Conservation (phyloP, 371 early-diverging fungal genomes). For the Phascolomyces articulosus region DNA sequence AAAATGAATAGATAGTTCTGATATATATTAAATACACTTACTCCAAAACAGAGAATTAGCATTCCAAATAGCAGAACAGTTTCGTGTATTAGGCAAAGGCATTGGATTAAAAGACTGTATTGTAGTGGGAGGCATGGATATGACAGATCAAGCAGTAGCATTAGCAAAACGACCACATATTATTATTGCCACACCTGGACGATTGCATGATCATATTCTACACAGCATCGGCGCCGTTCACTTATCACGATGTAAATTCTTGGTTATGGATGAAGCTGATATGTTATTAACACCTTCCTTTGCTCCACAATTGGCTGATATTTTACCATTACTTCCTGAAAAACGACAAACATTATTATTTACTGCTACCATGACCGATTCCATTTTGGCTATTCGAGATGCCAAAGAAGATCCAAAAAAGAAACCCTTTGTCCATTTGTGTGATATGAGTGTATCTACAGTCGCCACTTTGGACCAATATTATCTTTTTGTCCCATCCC, state of each 20-base stretch:
- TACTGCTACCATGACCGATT: slow-evolving; percentile 95
- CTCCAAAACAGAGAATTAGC: slow-evolving; percentile 81
- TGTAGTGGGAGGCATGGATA: slow-evolving; percentile 96
- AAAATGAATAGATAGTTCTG: too few relatives aligned
- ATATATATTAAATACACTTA: too few relatives aligned
- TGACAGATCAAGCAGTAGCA: slow-evolving; percentile 92
- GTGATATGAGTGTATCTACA: slow-evolving; percentile 76
- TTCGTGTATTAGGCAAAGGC: slow-evolving; percentile 88
- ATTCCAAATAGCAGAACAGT: slow-evolving; percentile 97
- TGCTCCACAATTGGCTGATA: slow-evolving; percentile 79
- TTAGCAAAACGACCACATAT: slow-evolving; percentile 91
- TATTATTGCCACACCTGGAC: slow-evolving; percentile 98
- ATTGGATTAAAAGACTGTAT: slow-evolving; percentile 87
- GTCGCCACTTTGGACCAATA: slow-evolving; percentile 88
- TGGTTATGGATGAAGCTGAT: slow-evolving; percentile 99
- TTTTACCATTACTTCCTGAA: slow-evolving; percentile 79
- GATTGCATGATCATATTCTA: slow-evolving; percentile 92
- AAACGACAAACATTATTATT: slow-evolving; percentile 92
- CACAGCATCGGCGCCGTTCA: slow-evolving; percentile 72
- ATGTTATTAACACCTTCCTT: slow-evolving; percentile 85
- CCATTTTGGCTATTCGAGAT: slow-evolving; percentile 66
- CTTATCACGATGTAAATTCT: slow-evolving; percentile 57
- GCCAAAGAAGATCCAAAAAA: slow-evolving; percentile 44
- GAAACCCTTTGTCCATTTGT: slow-evolving; percentile 82
- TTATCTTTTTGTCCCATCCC: slow-evolving; percentile 93